Evolutionary conservation across 2,329 filamentous ascomycete species (phyloP).

Genomic region (Botrytis hyacinthi): DNA sequence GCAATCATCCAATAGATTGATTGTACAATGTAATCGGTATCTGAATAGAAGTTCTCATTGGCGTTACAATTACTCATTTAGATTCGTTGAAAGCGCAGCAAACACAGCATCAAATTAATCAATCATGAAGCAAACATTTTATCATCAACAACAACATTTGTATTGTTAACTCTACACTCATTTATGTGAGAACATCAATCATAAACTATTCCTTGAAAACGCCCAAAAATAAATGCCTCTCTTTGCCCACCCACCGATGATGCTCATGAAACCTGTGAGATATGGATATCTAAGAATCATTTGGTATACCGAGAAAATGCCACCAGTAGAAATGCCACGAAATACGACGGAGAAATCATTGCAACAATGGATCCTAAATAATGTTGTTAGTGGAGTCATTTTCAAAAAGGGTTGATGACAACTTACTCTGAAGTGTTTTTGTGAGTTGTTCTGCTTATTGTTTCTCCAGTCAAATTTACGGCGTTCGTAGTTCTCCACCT

Average conservation of each 20-base stretch:
- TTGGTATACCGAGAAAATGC: slow-evolving; percentile 15
- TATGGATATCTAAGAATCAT: slow-evolving; percentile 13
- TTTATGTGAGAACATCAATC: slow-evolving; percentile 2
- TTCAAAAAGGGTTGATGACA: slow-evolving; percentile 4
- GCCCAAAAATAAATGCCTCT: slow-evolving; percentile 11
- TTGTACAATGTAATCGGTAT: not conserved
- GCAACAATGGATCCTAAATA: slow-evolving; percentile 39
- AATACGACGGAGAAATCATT: slow-evolving; percentile 29
- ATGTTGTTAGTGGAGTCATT: slow-evolving; percentile 29
- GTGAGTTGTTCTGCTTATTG: slow-evolving; percentile 67
- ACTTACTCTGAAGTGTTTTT: slow-evolving; percentile 65
- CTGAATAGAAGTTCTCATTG: not conserved
- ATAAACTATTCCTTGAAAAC: slow-evolving; percentile 10
- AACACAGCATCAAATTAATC: not conserved
- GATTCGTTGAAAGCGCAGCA: not conserved
- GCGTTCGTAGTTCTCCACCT: slow-evolving; percentile 59
- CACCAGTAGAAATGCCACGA: slow-evolving; percentile 18
- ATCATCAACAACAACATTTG: not conserved
- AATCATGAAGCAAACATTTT: not conserved
- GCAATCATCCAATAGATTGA: not conserved
- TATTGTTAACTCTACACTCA: slow-evolving; percentile 5
- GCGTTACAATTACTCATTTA: not conserved
- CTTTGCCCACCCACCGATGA: slow-evolving; percentile 11
- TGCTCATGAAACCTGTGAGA: slow-evolving; percentile 13
- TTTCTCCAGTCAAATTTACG: slow-evolving; percentile 67